Evolutionary conservation across 2,329 filamentous ascomycete species (phyloP).

Genomic region (Stagonosporopsis vannaccii): DNA sequence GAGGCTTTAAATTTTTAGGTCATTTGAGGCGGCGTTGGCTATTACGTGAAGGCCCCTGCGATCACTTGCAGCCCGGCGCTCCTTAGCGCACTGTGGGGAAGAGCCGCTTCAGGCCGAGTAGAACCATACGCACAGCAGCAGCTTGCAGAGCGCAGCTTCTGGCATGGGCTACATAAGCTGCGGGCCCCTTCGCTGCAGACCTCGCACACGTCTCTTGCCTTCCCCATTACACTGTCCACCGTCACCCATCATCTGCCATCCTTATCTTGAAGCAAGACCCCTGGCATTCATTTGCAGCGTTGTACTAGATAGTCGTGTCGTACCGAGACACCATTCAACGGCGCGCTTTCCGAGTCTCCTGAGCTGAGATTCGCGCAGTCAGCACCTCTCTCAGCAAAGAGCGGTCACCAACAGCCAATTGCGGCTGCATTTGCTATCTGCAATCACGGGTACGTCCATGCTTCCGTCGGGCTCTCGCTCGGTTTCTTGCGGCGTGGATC

Average conservation of each 20-base stretch:
- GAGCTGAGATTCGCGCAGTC: conserved; percentile 7
- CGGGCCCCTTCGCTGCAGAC: not conserved
- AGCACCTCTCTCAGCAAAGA: conserved; percentile 26
- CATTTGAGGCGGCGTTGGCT: conserved; percentile 21
- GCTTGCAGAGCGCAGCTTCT: not conserved
- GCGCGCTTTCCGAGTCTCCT: not conserved
- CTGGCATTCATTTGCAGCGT: conserved; percentile 14
- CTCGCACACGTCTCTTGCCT: conserved; percentile 10
- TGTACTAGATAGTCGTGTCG: conserved; percentile 28
- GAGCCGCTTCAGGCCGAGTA: conserved; percentile 15
- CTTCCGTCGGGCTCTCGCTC: conserved; percentile 5
- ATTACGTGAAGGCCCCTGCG: conserved; percentile 39
- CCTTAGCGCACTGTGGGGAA: conserved; percentile 27
- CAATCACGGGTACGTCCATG: not conserved
- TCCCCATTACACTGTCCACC: not conserved
- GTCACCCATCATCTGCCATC: not conserved
- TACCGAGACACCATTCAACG: conserved; percentile 20
- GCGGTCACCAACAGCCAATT: conserved; percentile 46
- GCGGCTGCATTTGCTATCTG: conserved; percentile 35
- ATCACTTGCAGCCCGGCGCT: conserved; percentile 25
- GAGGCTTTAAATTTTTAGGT: conserved; percentile 28
- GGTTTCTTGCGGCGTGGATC: conserved; percentile 16
- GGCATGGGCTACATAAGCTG: conserved; percentile 5
- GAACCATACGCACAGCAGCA: conserved; percentile 18
- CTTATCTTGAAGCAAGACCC: conserved; percentile 9